A percentile compares a stretch with the other conserved stretches of the same genome.
phyloP scores from a whole-genome alignment of 2,329 filamentous ascomycete species.

The Ophiocordyceps sinensis region DNA sequence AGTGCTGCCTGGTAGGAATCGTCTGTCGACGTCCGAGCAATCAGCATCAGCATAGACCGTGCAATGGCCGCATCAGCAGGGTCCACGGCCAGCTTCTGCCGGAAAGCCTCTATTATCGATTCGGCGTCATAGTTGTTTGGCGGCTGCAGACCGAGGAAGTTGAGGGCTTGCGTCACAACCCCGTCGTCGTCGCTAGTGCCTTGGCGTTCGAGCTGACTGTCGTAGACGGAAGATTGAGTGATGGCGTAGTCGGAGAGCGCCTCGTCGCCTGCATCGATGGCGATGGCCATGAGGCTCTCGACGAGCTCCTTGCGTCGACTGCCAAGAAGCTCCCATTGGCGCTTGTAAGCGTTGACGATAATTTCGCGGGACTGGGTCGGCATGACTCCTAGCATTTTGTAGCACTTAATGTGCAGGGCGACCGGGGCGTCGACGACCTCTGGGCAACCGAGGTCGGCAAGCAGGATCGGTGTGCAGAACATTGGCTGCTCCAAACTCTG shows the following conservation, averaged over 20 bases:
- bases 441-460: constrained; percentile 15
- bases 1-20: constrained; percentile 19
- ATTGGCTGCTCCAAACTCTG: constrained; percentile 13
- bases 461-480: constrained; percentile 17
- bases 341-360: constrained; percentile 23
- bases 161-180: constrained; percentile 17
- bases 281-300: constrained; percentile 17
- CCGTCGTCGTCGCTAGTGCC: constrained; percentile 15
- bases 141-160: constrained; percentile 19
- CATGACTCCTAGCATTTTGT: constrained; percentile 21
- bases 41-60: constrained; percentile 17
- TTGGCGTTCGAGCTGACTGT: constrained; percentile 18
- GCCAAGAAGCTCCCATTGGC: constrained; percentile 23
- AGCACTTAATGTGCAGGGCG: constrained; percentile 17
- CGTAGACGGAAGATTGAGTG: constrained; percentile 23
- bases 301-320: constrained; percentile 15
- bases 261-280: constrained; percentile 20
- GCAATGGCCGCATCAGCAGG: constrained; percentile 17
- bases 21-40: constrained; percentile 18
- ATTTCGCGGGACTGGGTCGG: constrained; percentile 20
- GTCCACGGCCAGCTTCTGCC: constrained; percentile 16
- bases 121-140: constrained; percentile 21
- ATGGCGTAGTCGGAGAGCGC: constrained; percentile 21
- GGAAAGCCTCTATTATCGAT: constrained; percentile 19
- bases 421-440: constrained; percentile 17